Base-by-base conservation (phyloP, 768 basidiomycete species). In the Mycena metata region DNA sequence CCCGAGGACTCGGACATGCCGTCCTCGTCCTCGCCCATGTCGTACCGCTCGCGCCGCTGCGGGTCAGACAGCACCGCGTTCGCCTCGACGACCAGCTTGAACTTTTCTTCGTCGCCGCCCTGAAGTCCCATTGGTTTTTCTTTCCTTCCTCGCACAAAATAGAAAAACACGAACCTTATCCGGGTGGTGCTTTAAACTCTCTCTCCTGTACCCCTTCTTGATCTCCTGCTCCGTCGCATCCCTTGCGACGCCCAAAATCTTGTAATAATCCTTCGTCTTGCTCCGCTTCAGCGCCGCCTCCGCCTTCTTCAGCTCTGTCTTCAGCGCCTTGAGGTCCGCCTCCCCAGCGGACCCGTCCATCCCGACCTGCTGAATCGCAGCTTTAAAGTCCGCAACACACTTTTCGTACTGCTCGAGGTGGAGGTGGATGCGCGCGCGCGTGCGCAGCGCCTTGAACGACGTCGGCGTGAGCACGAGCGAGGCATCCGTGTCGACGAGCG, bases 81-180 rank as follows among this genome's bases (percentile, higher is more conserved):
- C 3, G 94, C 93, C 78, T 96, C 95, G 0, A 84, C 89, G 35
- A 95, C 90, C 23, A 95, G 85, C 79, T 98, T 98, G 88, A 99
- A 99, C 73, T 94, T 93, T 76, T 98, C 97, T 74, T 97, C 96
- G 76, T 96, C 94, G 33, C 96, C 96, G 30, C 96, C 96, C 90
- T 94, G 67, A 39, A 39, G 9, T 39, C 23, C 52, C 47, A 35
- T 19, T 70, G 2, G 57, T n/a, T 59, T 72, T 61, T 72, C 54
- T 6, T 41, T 69, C 4, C 15, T 33, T 30, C 42, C 26, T 54
- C 16, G 19, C 46, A 36, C 62, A 41, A 46, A 21, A 66, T 7
- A 39, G 8, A 33, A n/a, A 19, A 19, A 10, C 24, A 26, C 79
- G 26, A 21, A 91, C 91, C 87, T 95, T 95, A 78, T 95, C 93